Conservation (phyloP, 208 protist genomes). For the Trypanosoma lewisi region DNA sequence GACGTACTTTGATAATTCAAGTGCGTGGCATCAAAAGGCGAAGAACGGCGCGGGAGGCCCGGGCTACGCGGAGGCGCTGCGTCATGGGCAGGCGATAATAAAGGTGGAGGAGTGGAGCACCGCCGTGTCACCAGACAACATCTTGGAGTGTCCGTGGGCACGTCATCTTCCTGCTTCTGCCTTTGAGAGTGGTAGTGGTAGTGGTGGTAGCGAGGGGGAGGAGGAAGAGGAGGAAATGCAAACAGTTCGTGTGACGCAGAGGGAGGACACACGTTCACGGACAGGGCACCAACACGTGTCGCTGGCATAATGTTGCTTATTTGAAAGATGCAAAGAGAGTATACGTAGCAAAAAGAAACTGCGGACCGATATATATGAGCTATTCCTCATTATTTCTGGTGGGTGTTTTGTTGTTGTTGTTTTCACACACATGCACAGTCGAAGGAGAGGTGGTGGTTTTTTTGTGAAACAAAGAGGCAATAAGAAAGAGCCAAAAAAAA, state of each 20-base stretch:
- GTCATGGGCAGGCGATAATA: conserved; percentile 61
- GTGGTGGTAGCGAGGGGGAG: too few species aligned
- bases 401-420: not conserved
- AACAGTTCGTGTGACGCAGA: not conserved
- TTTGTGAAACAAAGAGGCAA: too few species aligned
- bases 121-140: conserved; percentile 26
- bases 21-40: conserved; percentile 23
- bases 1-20: conserved; percentile 46
- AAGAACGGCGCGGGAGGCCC: conserved; percentile 33
- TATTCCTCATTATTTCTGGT: not conserved
- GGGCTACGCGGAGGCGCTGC: conserved; percentile 73
- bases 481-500: too few species aligned
- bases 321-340: too few species aligned
- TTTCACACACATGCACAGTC: too few species aligned
- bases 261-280: not conserved
- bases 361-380: too few species aligned
- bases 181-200: conserved; percentile 27
- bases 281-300: too few species aligned
- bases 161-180: conserved; percentile 36
- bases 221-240: not conserved
- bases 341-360: too few species aligned
- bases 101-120: conserved; percentile 55
- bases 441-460: too few species aligned
- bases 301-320: too few species aligned
- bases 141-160: conserved; percentile 35